phyloP scores from a whole-genome alignment of 2,329 filamentous ascomycete species.

The Fusarium torreyae region DNA sequence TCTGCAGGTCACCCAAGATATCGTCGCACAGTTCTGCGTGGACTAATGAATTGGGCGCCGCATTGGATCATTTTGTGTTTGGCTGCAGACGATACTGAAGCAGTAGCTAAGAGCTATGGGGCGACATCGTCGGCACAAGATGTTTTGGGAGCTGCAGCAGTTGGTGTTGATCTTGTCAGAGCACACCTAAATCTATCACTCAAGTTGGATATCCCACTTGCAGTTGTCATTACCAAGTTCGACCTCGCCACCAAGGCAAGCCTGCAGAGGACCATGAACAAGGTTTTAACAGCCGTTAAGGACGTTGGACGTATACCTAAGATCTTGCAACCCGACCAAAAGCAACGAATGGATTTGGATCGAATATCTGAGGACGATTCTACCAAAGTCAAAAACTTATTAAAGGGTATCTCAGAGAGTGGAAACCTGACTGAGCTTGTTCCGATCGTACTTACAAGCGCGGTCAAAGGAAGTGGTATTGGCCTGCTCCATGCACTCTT shows the following conservation, averaged over 20 bases:
- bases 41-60: slow-evolving; percentile 94
- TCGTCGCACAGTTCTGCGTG: slow-evolving; percentile 87
- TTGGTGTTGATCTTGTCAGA: slow-evolving; percentile 79
- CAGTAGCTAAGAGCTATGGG: slow-evolving; percentile 49
- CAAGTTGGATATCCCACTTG: slow-evolving; percentile 81
- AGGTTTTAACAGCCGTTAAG: slow-evolving; percentile 84
- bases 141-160: slow-evolving; percentile 63
- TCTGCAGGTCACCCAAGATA: slow-evolving; percentile 93
- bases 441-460: slow-evolving; percentile 89
- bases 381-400: slow-evolving; percentile 69
- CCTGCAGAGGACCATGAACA: slow-evolving; percentile 78
- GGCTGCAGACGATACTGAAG: slow-evolving; percentile 80
- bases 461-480: slow-evolving; percentile 87
- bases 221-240: slow-evolving; percentile 90
- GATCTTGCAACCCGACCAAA: slow-evolving; percentile 74
- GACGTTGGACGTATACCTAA: slow-evolving; percentile 79
- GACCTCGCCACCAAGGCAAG: slow-evolving; percentile 84
- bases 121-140: slow-evolving; percentile 67
- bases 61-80: slow-evolving; percentile 95
- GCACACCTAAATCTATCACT: slow-evolving; percentile 90
- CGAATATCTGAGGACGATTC: slow-evolving; percentile 70
- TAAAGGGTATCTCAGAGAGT: slow-evolving; percentile 65
- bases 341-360: slow-evolving; percentile 66
- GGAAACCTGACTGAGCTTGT: slow-evolving; percentile 69
- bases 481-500: slow-evolving; percentile 86